phyloP scores from a whole-genome alignment of 768 basidiomycete genomes.

The Hericium rajendrae region DNA sequence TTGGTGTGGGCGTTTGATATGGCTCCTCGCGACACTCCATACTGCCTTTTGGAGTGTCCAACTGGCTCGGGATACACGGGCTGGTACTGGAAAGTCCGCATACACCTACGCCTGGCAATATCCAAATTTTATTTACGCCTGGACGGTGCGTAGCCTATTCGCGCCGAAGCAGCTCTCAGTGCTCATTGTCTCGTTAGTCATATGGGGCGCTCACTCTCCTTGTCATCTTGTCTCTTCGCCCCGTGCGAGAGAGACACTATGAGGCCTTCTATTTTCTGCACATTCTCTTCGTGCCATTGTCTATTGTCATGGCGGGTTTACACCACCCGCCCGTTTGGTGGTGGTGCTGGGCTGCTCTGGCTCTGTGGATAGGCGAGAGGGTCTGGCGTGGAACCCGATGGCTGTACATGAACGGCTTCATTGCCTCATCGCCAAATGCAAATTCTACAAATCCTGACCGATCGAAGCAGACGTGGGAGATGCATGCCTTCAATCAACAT shows the following conservation, averaged over 20 bases:
- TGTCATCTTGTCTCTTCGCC: slow-evolving; percentile 38
- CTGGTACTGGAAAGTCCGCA: slow-evolving; percentile 30
- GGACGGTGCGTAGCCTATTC: slow-evolving; percentile 32
- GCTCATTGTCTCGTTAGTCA: not conserved
- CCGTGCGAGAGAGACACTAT: slow-evolving; percentile 44
- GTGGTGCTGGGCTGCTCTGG: slow-evolving; percentile 61
- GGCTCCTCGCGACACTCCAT: slow-evolving; percentile 51
- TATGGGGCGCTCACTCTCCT: slow-evolving; percentile 46
- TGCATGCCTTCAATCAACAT: not conserved
- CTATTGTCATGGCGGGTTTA: slow-evolving; percentile 48
- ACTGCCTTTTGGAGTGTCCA: slow-evolving; percentile 64
- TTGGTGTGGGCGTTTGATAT: slow-evolving; percentile 63
- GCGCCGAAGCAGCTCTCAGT: not conserved
- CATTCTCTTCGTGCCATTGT: slow-evolving; percentile 51
- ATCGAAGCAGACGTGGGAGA: slow-evolving; percentile 5
- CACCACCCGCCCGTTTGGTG: slow-evolving; percentile 59
- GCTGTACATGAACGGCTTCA: slow-evolving; percentile 49
- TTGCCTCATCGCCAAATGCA: slow-evolving; percentile 19
- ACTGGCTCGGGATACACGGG: slow-evolving; percentile 40
- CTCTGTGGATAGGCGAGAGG: slow-evolving; percentile 57
- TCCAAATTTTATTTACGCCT: slow-evolving; percentile 52
- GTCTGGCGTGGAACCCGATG: slow-evolving; percentile 45
- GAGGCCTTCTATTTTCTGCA: slow-evolving; percentile 62
- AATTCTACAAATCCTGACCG: not conserved
- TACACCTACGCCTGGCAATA: slow-evolving; percentile 49